Base-by-base conservation (phyloP, 345 rosid species). In the Salix purpurea region DNA sequence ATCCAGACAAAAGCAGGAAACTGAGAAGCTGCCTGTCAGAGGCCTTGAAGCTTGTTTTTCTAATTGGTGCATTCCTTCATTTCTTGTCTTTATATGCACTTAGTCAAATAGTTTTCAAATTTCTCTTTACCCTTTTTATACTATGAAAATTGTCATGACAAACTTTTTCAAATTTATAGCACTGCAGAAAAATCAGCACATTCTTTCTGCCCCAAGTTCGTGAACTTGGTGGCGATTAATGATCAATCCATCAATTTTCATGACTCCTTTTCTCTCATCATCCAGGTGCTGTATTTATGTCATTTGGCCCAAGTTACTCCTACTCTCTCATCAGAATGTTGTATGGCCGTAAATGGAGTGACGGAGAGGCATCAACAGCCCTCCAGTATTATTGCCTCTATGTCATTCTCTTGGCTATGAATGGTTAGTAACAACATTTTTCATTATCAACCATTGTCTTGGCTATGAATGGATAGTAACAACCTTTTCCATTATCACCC, bases 291-390 rank as follows among this genome's bases (percentile, higher is more conserved):
- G 76, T 91, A 62, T 92, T 93, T 81, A 84, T 91, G 90, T 95
- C 98, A 62, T 96, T 92, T 84, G 99, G 98, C 44, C 99, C 99
- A 72, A 94, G 99, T 79, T 96, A 89, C 86, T 93, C 98, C 12
- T 96, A 94, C 89, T 90, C 97, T 66, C 88, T 93, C 80, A 85
- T 96, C 80, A 88, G 99, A 86, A 71, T 96, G 79, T 77, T 96
- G 83, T 93, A 89, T 83, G 98, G 98, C 56, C 85, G 75, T 71
- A 93, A 90, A 88, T 96, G 99, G 99, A 96, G 98, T 61, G 98
- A 94, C 71, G 98, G 99, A 75, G 99, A 96, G 86, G 97, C 95
- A 44, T 86, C 97, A 37, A 52, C 79, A 4, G 97, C 93, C 56
- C 94, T 94, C 54, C 90, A 84, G 68, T 96, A 89, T 81, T 96